Evolutionary conservation across 2,329 filamentous ascomycete species (phyloP), one percentile per base, ranked within the genome.

Genomic region (Alternaria brassicae): DNA sequence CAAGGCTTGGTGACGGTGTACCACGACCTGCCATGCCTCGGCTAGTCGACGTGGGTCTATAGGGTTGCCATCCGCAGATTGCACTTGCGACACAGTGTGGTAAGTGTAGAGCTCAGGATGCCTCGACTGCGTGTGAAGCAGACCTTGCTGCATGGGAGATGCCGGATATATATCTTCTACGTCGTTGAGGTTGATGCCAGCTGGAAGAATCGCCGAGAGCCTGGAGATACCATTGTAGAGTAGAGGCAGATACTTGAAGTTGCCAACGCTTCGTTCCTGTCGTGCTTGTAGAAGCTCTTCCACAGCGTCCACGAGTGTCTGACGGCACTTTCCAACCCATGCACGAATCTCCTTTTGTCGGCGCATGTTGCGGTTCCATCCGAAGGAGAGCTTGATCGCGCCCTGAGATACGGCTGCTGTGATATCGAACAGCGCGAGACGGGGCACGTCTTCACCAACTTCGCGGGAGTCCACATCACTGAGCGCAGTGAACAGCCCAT

Each of bases 1-100:
- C 28, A 77, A 53, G 2, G 66, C 65, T 17, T 71, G 67, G 44
- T 77, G 75, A 5, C 73, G 73, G 47, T 74, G 66, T 4, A 77
- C 72, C 7, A 77, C 73, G 5, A 71, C 56, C 50, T 77, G 73
- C 75, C 75, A 77, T 19, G 75, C 72, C 30, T 72, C 69, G 25
- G 70, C 71, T 23, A 77, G 56, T 17, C 67, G 69, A 7, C 61
- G 53, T 5, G 69, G 59, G n/a, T 76, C 70, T 7, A 75, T 62
- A 0, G 45, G 4, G 15, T 47, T 49, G 3, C 53, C n/a, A 23
- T 66, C 58, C 1, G 70, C 68, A 2, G 71, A 62, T 39, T 64
- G 66, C 9, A 76, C 67, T 48, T 74, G 67, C 25, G 72, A 70
- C 13, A 73, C 73, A 23, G 69, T 72, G 25, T 73, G 67, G 21